A percentile compares a stretch with the other conserved stretches of the same genome.
Conservation (phyloP, 2,329 filamentous ascomycete genomes). For the Alternaria atra region DNA sequence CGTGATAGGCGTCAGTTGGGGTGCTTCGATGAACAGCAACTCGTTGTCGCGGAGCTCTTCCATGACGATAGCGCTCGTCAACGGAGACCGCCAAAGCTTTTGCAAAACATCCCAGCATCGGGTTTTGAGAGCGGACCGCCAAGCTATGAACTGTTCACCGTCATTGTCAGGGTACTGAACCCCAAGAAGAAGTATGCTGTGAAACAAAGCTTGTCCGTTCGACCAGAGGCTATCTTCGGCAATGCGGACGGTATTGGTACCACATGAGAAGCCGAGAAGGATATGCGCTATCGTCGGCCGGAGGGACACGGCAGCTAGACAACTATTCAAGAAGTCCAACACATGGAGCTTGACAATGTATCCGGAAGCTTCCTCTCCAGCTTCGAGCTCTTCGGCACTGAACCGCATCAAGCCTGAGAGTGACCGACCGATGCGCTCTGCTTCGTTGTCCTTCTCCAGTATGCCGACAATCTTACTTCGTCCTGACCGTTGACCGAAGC, state of each 20-base stretch:
- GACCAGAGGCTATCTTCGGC: slow-evolving; percentile 75
- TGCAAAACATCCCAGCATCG: slow-evolving; percentile 70
- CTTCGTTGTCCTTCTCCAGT: slow-evolving; percentile 81
- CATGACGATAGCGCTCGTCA: slow-evolving; percentile 79
- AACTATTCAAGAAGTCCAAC: slow-evolving; percentile 84
- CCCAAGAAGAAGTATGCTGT: slow-evolving; percentile 77
- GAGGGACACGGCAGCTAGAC: slow-evolving; percentile 76
- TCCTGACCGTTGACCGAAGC: slow-evolving; percentile 68
- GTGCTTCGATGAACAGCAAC: slow-evolving; percentile 79
- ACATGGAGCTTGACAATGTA: slow-evolving; percentile 86
- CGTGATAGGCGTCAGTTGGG: slow-evolving; percentile 75
- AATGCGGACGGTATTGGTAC: slow-evolving; percentile 73
- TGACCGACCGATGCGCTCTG: slow-evolving; percentile 79
- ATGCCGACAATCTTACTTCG: slow-evolving; percentile 88
- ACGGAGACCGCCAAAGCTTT: slow-evolving; percentile 81
- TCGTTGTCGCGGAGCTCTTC: slow-evolving; percentile 81
- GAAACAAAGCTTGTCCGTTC: slow-evolving; percentile 78
- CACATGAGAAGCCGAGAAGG: slow-evolving; percentile 85
- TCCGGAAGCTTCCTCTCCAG: slow-evolving; percentile 72
- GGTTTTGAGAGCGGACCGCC: slow-evolving; percentile 55
- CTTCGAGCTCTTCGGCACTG: slow-evolving; percentile 75
- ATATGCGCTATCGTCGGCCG: slow-evolving; percentile 90
- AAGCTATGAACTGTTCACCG: slow-evolving; percentile 51
- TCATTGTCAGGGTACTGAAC: slow-evolving; percentile 73
- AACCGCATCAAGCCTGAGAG: slow-evolving; percentile 73